Base-by-base conservation (phyloP, 2,329 filamentous ascomycete species). In the Penicillium palitans region DNA sequence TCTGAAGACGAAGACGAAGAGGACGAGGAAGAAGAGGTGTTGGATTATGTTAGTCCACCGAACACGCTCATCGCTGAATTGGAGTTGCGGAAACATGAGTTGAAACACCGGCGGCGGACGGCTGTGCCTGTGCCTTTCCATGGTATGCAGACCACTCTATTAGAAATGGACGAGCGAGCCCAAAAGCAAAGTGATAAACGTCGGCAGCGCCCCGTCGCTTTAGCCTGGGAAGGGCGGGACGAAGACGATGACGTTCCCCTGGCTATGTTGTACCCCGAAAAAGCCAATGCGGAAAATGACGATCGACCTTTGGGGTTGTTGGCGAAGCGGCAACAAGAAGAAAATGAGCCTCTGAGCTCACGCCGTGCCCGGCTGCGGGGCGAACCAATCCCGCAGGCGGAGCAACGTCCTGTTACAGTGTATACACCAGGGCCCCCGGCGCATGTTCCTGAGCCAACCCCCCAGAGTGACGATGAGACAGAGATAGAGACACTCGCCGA, bases 21-120 rank as follows among this genome's bases (percentile, higher is more conserved):
- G 27, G 76, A 80, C 25, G 80, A 77, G 17, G 73, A 70, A n/a
- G 64, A 70, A 5, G 41, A 15, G 12, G 24, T 1, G 15, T 64
- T 66, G 17, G 71, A 72, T 1, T 88, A 85, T 62, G 82, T 87
- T 53, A 91, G 90, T 0, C 84, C 87, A 4, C 95, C 95, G 0
- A 96, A 92, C 1, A 99, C 95, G 0, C 82, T 99, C 0, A 84
- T 99, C 25, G 95, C 95, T 0, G 95, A 99, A 72, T 80, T 99
- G 8, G 91, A 97, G 72, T 79, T 96, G 63, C 89, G 95, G 51
- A 98, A 99, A 72, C 87, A 90, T 59, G 90, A 96, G 66, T 88
- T 96, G 68, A 93, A 91, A 74, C 81, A 87, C 61, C 87, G 95
- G 37, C 95, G 88, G 31, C 84, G 87, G 24, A 89, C 89, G 15